phyloP scores from a whole-genome alignment of 2,329 filamentous ascomycete species.

The Ceratocystis colombiana region DNA sequence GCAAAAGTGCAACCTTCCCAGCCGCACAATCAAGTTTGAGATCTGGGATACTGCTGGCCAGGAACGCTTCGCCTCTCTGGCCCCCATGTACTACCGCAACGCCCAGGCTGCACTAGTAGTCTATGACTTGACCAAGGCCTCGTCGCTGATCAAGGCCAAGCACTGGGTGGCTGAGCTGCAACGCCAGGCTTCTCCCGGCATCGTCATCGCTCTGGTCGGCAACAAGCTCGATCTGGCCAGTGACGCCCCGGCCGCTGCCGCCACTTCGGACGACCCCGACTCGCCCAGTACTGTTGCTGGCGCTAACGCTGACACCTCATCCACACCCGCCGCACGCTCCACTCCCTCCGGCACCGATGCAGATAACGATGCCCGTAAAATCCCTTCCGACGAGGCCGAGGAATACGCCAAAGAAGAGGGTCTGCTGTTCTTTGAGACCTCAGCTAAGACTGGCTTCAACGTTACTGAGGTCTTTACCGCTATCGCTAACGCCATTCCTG shows the following conservation, averaged over 20 bases:
- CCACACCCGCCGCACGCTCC: conserved; percentile 33
- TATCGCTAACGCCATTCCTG: conserved; percentile 94
- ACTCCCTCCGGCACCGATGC: conserved; percentile 38
- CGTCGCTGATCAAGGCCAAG: conserved; percentile 90
- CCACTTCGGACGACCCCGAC: conserved; percentile 45
- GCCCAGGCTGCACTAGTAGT: conserved; percentile 95
- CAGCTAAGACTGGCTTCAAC: conserved; percentile 90
- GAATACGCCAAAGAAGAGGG: conserved; percentile 90
- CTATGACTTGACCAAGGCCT: conserved; percentile 96
- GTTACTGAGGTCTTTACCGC: conserved; percentile 95
- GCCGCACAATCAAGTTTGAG: conserved; percentile 82
- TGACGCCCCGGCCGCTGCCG: conserved; percentile 39
- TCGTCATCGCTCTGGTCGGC: conserved; percentile 92
- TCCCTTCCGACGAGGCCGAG: conserved; percentile 83
- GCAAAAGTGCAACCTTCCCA: conserved; percentile 94
- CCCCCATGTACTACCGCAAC: conserved; percentile 99
- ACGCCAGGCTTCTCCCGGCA: conserved; percentile 87
- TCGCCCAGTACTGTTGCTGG: conserved; percentile 26
- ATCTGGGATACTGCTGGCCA: conserved; percentile 99
- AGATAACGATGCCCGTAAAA: conserved; percentile 67
- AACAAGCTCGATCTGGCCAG: conserved; percentile 90
- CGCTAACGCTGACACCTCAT: conserved; percentile 38
- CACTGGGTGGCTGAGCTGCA: conserved; percentile 98
- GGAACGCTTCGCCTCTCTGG: conserved; percentile 90
- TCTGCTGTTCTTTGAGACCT: conserved; percentile 94